These are phyloP conservation scores for Seiridium cupressi DNA, from an alignment of 2,329 filamentous ascomycete genomes.

Conservation along the genomic window DNA sequence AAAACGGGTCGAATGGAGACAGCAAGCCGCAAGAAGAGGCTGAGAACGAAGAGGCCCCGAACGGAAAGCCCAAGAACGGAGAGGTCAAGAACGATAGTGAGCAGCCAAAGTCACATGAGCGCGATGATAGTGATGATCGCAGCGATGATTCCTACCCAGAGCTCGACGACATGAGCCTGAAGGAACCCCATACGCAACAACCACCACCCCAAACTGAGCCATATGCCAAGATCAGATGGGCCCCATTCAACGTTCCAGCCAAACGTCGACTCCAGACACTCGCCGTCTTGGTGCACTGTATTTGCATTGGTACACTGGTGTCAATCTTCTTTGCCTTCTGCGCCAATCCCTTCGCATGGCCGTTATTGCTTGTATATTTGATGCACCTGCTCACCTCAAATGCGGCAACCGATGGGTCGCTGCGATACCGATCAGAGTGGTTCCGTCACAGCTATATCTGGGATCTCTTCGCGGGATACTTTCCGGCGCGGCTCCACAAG, in stretches of 20 bases:
- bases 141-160: constrained; percentile 30
- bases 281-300: constrained; percentile 71
- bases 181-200: constrained; percentile 23
- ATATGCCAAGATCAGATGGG: constrained; percentile 70
- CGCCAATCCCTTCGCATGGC: constrained; percentile 90
- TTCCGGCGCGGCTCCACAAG: constrained; percentile 84
- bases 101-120: background rate
- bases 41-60: background rate
- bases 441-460: constrained; percentile 74
- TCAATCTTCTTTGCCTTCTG: constrained; percentile 88
- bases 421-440: constrained; percentile 72
- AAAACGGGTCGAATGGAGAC: too few species aligned
- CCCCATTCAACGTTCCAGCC: constrained; percentile 73
- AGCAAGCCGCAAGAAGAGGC: background rate
- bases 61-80: background rate
- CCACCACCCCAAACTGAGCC: constrained; percentile 16
- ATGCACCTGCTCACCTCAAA: constrained; percentile 81
- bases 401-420: constrained; percentile 70
- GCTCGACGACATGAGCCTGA: constrained; percentile 27
- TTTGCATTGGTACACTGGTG: constrained; percentile 68
- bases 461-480: constrained; percentile 90
- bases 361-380: constrained; percentile 71
- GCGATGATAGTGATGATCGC: constrained; percentile 6
- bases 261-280: constrained; percentile 74
- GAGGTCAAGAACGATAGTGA: background rate